A percentile compares a stretch with the other conserved stretches of the same genome.
phyloP scores from a whole-genome alignment of 441 rosid genomes.

The Omphalea diandra region DNA sequence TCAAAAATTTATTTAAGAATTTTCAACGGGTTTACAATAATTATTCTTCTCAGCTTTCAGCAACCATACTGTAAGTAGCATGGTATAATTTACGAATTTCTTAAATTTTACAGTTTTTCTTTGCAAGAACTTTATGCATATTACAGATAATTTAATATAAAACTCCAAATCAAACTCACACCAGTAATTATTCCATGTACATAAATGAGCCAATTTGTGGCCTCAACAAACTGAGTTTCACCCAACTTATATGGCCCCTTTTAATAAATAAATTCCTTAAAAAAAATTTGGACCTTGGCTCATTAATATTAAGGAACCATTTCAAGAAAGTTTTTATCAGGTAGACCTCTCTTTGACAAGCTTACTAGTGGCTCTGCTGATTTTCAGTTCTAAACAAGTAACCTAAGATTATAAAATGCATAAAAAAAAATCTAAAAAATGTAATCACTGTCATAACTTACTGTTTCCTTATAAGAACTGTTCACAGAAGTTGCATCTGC shows the following conservation, averaged over 20 bases:
- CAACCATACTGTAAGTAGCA: not conserved
- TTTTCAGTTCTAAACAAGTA: not conserved
- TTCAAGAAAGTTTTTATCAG: not conserved
- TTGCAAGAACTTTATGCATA: not conserved
- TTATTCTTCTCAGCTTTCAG: not conserved
- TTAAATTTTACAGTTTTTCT: not conserved
- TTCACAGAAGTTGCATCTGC: slow-evolving; percentile 26
- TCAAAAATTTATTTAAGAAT: not conserved
- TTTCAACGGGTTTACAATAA: not conserved
- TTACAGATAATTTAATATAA: not conserved
- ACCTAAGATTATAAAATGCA: not conserved
- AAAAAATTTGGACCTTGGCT: not conserved
- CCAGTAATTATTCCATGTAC: not conserved
- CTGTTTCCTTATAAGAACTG: slow-evolving; percentile 37
- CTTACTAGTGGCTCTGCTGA: not conserved
- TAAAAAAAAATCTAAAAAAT: slow-evolving; percentile 2
- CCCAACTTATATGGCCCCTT: not conserved
- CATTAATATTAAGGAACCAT: not conserved
- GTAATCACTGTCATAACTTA: slow-evolving; percentile 34
- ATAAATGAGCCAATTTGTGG: not conserved
- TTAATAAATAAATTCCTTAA: not conserved
- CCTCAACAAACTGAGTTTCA: not conserved
- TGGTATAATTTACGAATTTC: not conserved
- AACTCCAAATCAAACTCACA: not conserved
- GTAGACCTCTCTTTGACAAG: not conserved